These are phyloP conservation scores for Macadamia integrifolia DNA, from an alignment of 164 flowering plant genomes.

Conservation along the genomic window DNA sequence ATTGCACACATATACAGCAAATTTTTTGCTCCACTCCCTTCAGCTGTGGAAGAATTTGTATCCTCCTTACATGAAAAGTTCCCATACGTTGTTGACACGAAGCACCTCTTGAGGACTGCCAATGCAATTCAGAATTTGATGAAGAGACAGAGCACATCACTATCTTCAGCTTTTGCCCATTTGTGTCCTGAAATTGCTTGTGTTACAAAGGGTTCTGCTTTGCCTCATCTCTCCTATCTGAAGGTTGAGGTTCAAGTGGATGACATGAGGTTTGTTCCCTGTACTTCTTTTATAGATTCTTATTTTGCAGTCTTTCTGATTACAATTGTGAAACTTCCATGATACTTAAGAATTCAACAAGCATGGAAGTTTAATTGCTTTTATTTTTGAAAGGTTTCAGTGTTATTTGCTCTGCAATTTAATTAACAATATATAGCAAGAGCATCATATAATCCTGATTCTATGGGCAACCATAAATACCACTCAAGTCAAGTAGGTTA, in stretches of 20 bases:
- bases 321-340: no score
- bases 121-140: slow-evolving; percentile 32
- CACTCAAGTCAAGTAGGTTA: no score
- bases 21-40: slow-evolving; percentile 80
- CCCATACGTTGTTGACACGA: slow-evolving; percentile 71
- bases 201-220: slow-evolving; percentile 14
- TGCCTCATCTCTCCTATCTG: slow-evolving; percentile 23
- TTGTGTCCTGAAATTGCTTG: slow-evolving; percentile 64
- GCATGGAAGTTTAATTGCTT: no score
- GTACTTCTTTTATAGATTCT: not conserved
- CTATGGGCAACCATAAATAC: no score
- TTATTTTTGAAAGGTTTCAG: no score
- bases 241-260: slow-evolving; percentile 85
- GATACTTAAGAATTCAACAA: no score
- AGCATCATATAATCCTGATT: no score
- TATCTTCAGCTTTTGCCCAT: slow-evolving; percentile 66
- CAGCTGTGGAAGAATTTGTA: slow-evolving; percentile 61
- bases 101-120: slow-evolving; percentile 54
- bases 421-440: no score
- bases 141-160: slow-evolving; percentile 58
- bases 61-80: slow-evolving; percentile 53
- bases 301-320: not conserved
- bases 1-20: slow-evolving; percentile 75
- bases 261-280: slow-evolving; percentile 56
- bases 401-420: no score